These are phyloP conservation scores for Fusarium torulosum DNA, from an alignment of 2,329 filamentous ascomycete genomes.

Conservation along the genomic window DNA sequence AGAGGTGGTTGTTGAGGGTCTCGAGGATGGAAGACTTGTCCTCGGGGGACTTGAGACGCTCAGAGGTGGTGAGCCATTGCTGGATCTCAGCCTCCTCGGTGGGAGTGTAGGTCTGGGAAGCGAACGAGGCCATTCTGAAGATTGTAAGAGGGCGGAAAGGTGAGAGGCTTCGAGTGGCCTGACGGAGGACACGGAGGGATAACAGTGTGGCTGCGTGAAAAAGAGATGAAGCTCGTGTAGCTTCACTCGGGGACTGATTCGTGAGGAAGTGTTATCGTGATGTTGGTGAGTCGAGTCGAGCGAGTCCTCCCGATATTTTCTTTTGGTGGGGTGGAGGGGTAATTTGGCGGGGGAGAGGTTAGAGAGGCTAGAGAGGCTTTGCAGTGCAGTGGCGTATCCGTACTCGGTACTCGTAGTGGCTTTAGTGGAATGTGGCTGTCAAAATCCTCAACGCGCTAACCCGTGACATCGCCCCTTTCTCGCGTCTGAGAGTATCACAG, in stretches of 20 bases:
- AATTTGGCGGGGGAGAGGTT: constrained; percentile 12
- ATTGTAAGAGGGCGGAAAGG: constrained; percentile 51
- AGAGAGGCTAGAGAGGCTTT: not conserved
- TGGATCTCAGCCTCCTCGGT: constrained; percentile 88
- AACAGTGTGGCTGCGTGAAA: constrained; percentile 54
- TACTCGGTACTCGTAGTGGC: not conserved
- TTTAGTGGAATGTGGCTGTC: constrained; percentile 13
- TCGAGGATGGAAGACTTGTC: constrained; percentile 78
- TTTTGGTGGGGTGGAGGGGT: constrained; percentile 48
- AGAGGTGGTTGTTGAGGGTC: constrained; percentile 87
- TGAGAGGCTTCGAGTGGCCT: constrained; percentile 53
- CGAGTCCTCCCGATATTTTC: constrained; percentile 33
- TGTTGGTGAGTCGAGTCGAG: constrained; percentile 23
- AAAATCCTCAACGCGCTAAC: constrained; percentile 35
- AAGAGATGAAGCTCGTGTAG: constrained; percentile 45
- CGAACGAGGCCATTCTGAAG: constrained; percentile 73
- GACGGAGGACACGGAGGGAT: constrained; percentile 56
- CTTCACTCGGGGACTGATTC: constrained; percentile 39
- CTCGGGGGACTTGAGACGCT: constrained; percentile 70
- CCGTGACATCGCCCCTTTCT: constrained; percentile 54
- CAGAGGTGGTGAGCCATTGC: constrained; percentile 86
- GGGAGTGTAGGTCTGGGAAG: constrained; percentile 76
- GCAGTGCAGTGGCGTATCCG: too few relatives aligned
- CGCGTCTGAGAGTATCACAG: constrained; percentile 52
- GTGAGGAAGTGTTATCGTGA: constrained; percentile 2